Percentiles rank a stretch among this genome's conserved stretches.
These are phyloP conservation scores for Calonectria hawksworthii DNA, from an alignment of 2,329 filamentous ascomycete genomes.

Conservation along the genomic window DNA sequence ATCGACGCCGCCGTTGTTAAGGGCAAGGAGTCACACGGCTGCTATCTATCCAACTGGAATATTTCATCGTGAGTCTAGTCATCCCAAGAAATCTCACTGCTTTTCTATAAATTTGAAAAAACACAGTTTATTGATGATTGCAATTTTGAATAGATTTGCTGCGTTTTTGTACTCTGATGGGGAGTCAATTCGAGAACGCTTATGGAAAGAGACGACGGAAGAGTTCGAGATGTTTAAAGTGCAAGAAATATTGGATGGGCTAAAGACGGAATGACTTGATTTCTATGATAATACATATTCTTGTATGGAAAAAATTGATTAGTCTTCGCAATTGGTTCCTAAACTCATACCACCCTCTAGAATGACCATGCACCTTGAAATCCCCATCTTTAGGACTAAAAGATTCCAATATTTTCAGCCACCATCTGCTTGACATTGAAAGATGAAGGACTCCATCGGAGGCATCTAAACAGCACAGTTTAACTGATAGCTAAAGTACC, in stretches of 20 bases:
- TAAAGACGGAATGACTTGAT: not conserved
- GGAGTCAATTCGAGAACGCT: not conserved
- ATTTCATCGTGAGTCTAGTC: slow-evolving; percentile 21
- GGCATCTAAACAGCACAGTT: not conserved
- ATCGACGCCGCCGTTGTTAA: slow-evolving; percentile 20
- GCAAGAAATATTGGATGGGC: not conserved
- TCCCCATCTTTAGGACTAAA: not conserved
- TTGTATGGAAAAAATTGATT: not conserved
- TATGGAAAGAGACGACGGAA: slow-evolving; percentile 28
- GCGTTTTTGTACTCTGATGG: slow-evolving; percentile 24
- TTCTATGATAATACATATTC: not conserved
- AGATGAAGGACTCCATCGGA: too few relatives aligned
- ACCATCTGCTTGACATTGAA: not conserved
- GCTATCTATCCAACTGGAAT: slow-evolving; percentile 19
- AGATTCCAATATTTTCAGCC: not conserved
- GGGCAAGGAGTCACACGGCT: slow-evolving; percentile 29
- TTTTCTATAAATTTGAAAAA: too few relatives aligned
- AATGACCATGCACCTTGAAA: not conserved
- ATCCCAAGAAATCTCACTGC: too few relatives aligned
- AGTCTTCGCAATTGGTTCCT: too few relatives aligned
- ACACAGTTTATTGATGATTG: too few relatives aligned
- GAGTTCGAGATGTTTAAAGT: slow-evolving; percentile 18
- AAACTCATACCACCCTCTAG: not conserved
- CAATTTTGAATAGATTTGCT: not conserved
- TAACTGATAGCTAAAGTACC: not conserved